phyloP scores from a whole-genome alignment of 805 yeast genomes.

The Candida schatavii region DNA sequence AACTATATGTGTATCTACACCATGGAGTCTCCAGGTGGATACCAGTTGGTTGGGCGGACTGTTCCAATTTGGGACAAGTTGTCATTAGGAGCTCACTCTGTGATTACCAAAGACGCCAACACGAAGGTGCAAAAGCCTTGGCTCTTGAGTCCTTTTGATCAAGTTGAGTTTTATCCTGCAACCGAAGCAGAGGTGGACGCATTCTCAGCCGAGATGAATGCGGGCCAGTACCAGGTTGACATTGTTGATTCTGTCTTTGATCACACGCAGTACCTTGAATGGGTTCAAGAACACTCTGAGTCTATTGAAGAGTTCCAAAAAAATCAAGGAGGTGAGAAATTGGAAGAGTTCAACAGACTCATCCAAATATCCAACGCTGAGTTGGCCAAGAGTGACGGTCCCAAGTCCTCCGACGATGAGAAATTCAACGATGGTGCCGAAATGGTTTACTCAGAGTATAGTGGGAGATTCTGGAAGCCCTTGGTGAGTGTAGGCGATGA shows the following conservation, averaged over 20 bases:
- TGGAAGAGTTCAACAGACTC: slow-evolving; percentile 80
- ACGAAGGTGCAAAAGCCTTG: slow-evolving; percentile 76
- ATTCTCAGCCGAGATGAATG: slow-evolving; percentile 67
- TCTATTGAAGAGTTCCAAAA: slow-evolving; percentile 69
- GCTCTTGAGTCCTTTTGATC: slow-evolving; percentile 90
- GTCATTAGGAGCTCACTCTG: slow-evolving; percentile 62
- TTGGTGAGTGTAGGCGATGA: slow-evolving; percentile 74
- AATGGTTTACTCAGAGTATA: slow-evolving; percentile 86
- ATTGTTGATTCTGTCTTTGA: slow-evolving; percentile 78
- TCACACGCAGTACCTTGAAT: slow-evolving; percentile 70
- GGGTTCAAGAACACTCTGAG: slow-evolving; percentile 71
- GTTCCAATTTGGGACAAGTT: slow-evolving; percentile 98
- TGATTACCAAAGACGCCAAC: no score
- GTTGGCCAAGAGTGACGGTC: slow-evolving; percentile 52
- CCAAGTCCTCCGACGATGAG: slow-evolving; percentile 44
- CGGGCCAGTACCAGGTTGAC: slow-evolving; percentile 77
- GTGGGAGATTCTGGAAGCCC: slow-evolving; percentile 98
- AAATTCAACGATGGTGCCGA: slow-evolving; percentile 75
- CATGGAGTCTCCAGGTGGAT: slow-evolving; percentile 98
- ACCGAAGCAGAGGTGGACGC: slow-evolving; percentile 76
- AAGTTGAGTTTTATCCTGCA: slow-evolving; percentile 91
- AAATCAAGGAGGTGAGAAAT: slow-evolving; percentile 73
- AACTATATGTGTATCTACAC: slow-evolving; percentile 98
- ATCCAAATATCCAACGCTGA: slow-evolving; percentile 81
- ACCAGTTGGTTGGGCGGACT: slow-evolving; percentile 94